Percentiles rank a stretch among this genome's conserved stretches.
These are phyloP conservation scores for Nematodospora valgi DNA, from an alignment of 805 yeast species.

Conservation along the genomic window DNA sequence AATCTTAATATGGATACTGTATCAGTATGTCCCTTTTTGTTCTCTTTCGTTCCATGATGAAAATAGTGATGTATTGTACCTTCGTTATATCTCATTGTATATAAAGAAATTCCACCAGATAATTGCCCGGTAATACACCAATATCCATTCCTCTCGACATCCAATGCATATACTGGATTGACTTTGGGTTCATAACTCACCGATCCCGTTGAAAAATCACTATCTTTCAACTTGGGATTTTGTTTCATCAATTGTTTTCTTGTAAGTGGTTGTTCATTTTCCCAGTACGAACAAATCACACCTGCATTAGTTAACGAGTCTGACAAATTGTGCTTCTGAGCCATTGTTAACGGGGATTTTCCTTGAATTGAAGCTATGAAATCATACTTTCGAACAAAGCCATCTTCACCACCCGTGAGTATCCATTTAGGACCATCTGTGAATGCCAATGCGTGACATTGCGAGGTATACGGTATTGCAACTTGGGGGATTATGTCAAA, in stretches of 20 bases:
- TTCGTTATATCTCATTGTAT: constrained; percentile 77
- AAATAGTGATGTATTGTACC: constrained; percentile 80
- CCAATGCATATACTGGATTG: constrained; percentile 86
- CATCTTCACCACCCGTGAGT: constrained; percentile 95
- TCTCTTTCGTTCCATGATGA: constrained; percentile 26
- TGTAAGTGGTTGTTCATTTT: constrained; percentile 83
- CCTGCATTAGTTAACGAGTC: constrained; percentile 88
- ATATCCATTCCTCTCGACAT: constrained; percentile 74
- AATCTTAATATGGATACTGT: constrained; percentile 72
- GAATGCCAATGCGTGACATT: constrained; percentile 73
- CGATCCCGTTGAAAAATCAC: constrained; percentile 35
- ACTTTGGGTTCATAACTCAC: constrained; percentile 54
- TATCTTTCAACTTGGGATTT: constrained; percentile 35
- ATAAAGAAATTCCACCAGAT: constrained; percentile 83
- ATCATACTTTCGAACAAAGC: constrained; percentile 86
- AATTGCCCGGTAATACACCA: constrained; percentile 83
- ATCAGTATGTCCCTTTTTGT: constrained; percentile 53
- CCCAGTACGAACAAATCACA: constrained; percentile 84
- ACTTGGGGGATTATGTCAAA: constrained; percentile 80
- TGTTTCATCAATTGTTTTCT: constrained; percentile 31
- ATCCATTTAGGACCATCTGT: constrained; percentile 82
- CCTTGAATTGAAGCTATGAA: constrained; percentile 84
- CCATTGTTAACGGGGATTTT: constrained; percentile 79
- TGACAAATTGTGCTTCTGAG: constrained; percentile 77
- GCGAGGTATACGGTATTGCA: constrained; percentile 79